phyloP scores from a whole-genome alignment of 495 filamentous ascomycete genomes.

The Penicillium psychrofluorescens region DNA sequence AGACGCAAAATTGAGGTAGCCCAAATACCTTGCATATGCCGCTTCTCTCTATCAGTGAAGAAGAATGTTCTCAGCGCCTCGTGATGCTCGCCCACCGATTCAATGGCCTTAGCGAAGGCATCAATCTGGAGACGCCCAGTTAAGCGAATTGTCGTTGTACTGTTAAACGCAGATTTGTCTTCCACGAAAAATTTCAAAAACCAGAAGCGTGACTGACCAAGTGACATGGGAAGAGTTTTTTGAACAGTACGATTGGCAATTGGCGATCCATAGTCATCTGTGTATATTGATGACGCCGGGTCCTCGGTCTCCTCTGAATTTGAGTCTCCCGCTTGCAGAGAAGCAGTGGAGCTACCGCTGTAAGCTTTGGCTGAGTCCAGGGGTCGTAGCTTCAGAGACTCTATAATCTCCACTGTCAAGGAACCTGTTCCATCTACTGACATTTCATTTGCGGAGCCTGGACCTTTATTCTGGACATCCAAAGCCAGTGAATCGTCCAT shows the following conservation, averaged over 20 bases:
- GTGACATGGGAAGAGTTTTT: conserved; percentile 19
- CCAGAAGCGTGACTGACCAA: conserved; percentile 41
- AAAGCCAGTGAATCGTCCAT: too few species aligned
- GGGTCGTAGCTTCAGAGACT: conserved; percentile 2
- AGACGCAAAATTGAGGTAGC: conserved; percentile 6
- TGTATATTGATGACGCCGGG: conserved; percentile 3
- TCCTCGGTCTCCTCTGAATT: conserved; percentile 9
- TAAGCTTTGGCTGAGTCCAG: neutral
- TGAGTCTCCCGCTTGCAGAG: conserved; percentile 6
- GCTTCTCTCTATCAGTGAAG: conserved; percentile 9
- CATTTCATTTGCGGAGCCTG: too few species aligned
- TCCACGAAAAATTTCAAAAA: conserved; percentile 26
- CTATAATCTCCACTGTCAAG: neutral
- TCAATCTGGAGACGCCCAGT: conserved; percentile 9
- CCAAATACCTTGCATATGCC: conserved; percentile 17
- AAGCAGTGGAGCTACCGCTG: conserved; percentile 8
- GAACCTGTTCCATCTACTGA: neutral
- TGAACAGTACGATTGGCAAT: neutral
- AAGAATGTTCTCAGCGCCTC: conserved; percentile 40
- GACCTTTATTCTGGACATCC: too few species aligned
- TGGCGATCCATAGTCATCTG: neutral
- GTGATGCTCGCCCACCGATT: conserved; percentile 23
- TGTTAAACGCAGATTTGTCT: conserved; percentile 31
- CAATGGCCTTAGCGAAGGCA: conserved; percentile 24
- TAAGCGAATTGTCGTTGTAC: conserved; percentile 10